Base-by-base conservation (phyloP, 2,329 filamentous ascomycete genomes). In the Samsoniella hepiali region DNA sequence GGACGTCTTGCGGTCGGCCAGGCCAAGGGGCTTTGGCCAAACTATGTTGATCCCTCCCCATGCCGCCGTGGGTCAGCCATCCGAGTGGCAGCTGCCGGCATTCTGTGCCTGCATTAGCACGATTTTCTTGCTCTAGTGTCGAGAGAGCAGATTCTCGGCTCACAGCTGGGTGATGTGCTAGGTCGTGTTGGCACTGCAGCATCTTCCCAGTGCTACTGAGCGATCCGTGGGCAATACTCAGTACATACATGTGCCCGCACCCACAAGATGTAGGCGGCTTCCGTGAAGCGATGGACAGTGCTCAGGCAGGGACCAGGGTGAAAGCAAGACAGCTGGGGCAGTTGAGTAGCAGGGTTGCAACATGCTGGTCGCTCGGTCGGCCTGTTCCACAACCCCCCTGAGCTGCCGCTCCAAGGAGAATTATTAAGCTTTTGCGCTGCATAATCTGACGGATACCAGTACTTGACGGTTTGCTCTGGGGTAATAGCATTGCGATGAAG, bases 61-160 rank as follows among this genome's bases (percentile, higher is more conserved):
- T 44, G 45, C 47, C 17, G 47, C 27, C 58, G 58, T 59, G 54
- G 54, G 54, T 34, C 54, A 7, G 31, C 34, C 9, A 42, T 8
- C 13, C 34, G 2, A 45, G 27, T 57, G 54, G 29, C 55, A 58
- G 55, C 29, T 58, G 32, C 56, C 31, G 44, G 31, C 44, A 49
- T 55, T 40, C 31, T 58, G 58, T 50, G 44, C 58, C 47, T 60
- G 58, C 47, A 51, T 60, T 60, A 42, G 58, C 36, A 22, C 38
- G 27, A 15, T 22, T 22, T 58, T 22, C 29, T 47, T 34, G 34
- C 17, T 36, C 9, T 22, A 15, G 17, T 29, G 27, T 36, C 22
- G 8, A 42, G n/a, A 6, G 5, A 4, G 38, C 27, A 32, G 36
- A 44, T n/a, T 29, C 27, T 32, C 53, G 53, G 22, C 38, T 56